Base-by-base conservation (phyloP, 495 filamentous ascomycete species). In the Penicillium argentinense region DNA sequence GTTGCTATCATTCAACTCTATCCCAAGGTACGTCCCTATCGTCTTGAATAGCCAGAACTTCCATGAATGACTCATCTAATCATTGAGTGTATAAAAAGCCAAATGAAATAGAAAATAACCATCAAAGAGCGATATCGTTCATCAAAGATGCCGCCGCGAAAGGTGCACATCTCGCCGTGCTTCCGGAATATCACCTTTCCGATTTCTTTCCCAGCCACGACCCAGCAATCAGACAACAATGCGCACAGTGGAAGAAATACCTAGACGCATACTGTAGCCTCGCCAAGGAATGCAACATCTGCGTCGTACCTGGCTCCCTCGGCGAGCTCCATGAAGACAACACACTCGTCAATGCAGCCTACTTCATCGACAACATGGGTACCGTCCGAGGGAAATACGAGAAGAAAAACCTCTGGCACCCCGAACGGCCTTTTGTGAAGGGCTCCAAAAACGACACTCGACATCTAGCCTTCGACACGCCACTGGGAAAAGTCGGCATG, bases 351-450 rank as follows among this genome's bases (percentile, higher is more conserved):
- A 91, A 91, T 60, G 77, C 83, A 39, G 76, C 85, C 7, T 87
- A 88, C 63, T 90, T 87, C 64, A 84, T 91, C 56, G 65, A 68
- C 32, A 71, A 78, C 38, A 60, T 70, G 1, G 87, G 88, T 16
- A 59, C 66, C 18, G 69, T 89, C 21, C 51, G 72, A 0, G 80
- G 79, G 1, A 67, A 72, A 34, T 91, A 91, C 60, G 77, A 82
- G 39, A 91, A 91, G 73, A 86, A 85, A 63, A 91, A 91, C 53
- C 74, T 91, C 8, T 91, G 87, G 87, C 70, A 73, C 32, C 60
- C 75, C 2, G 79, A 82, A 57, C 62, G 77, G 8, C 59, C 62
- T 0, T 73, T 81, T 38, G 67, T 82, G 2, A 74, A 74, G 28
- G 66, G 71, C 5, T 71, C 64, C 1, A 57, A 38, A n/a, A 61